Conservation (phyloP, 2,329 filamentous ascomycete genomes). For the Colletotrichum cordylinicola region DNA sequence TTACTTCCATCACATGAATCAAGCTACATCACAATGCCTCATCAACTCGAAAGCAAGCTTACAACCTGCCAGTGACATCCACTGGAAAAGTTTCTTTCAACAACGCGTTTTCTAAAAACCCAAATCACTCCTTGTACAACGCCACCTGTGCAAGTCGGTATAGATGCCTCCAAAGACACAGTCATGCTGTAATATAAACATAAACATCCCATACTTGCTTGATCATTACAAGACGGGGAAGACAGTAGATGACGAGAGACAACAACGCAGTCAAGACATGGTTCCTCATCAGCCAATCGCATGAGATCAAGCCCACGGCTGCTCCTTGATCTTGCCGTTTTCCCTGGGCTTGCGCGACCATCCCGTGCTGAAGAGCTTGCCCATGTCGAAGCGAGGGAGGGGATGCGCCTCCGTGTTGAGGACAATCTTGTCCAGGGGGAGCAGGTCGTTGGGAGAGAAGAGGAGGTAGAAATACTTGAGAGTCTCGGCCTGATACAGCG, state of each 20-base stretch:
- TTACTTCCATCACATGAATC: neutral
- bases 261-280: neutral
- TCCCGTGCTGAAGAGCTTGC: conserved; percentile 77
- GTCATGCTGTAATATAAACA: conserved; percentile 13
- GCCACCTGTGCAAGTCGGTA: neutral
- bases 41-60: neutral
- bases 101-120: neutral
- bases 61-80: neutral
- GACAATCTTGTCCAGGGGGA: conserved; percentile 86
- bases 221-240: neutral
- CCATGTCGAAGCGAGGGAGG: conserved; percentile 85
- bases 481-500: conserved; percentile 79
- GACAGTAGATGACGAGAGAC: neutral
- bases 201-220: neutral
- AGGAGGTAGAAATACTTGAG: conserved; percentile 97
- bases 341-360: conserved; percentile 76
- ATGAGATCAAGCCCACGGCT: neutral
- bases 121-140: conserved; percentile 5
- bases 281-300: neutral
- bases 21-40: neutral
- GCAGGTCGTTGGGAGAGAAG: conserved; percentile 82
- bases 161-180: neutral
- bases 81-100: neutral
- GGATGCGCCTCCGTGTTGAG: conserved; percentile 97
- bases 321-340: conserved; percentile 40